Evolutionary conservation across 2,329 filamentous ascomycete species (phyloP).

Genomic region (Coniochaeta pulveracea): DNA sequence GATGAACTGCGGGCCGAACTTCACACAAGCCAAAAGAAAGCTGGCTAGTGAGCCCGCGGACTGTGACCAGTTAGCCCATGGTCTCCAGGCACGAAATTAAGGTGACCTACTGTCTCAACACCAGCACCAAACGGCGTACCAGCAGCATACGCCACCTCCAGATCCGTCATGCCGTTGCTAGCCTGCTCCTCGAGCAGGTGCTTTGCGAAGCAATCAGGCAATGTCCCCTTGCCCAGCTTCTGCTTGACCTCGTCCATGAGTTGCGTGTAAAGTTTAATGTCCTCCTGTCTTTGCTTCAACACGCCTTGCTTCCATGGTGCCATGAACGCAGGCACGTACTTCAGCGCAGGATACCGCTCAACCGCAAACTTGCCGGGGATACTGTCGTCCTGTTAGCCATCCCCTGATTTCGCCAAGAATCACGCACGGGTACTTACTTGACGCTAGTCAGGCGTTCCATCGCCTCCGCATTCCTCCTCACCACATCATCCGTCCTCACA

Average conservation of each 20-base stretch:
- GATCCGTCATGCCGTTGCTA: constrained; percentile 25
- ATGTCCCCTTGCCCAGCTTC: constrained; percentile 17
- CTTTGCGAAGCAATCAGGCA: constrained; percentile 29
- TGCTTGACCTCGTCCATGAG: constrained; percentile 28
- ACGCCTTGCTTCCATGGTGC: constrained; percentile 29
- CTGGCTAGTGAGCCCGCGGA: constrained; percentile 35
- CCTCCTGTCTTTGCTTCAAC: constrained; percentile 18
- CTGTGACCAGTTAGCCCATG: too few relatives aligned
- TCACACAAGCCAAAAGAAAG: constrained; percentile 39
- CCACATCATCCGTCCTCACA: constrained; percentile 23
- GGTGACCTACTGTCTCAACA: constrained; percentile 25
- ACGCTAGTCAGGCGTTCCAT: constrained; percentile 30
- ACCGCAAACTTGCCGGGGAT: constrained; percentile 27
- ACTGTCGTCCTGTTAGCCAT: too few relatives aligned
- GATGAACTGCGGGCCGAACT: constrained; percentile 37
- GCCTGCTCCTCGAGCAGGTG: constrained; percentile 28
- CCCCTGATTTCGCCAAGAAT: too few relatives aligned
- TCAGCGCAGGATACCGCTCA: constrained; percentile 27
- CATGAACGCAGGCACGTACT: constrained; percentile 23
- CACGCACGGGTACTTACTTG: constrained; percentile 22
- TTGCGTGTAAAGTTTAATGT: constrained; percentile 23
- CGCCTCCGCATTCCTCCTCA: constrained; percentile 24
- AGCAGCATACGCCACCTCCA: constrained; percentile 30
- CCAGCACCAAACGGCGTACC: constrained; percentile 33
- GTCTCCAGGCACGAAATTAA: constrained; percentile 15